Base-by-base conservation (phyloP, 768 basidiomycete species). In the Boletus sp. region DNA sequence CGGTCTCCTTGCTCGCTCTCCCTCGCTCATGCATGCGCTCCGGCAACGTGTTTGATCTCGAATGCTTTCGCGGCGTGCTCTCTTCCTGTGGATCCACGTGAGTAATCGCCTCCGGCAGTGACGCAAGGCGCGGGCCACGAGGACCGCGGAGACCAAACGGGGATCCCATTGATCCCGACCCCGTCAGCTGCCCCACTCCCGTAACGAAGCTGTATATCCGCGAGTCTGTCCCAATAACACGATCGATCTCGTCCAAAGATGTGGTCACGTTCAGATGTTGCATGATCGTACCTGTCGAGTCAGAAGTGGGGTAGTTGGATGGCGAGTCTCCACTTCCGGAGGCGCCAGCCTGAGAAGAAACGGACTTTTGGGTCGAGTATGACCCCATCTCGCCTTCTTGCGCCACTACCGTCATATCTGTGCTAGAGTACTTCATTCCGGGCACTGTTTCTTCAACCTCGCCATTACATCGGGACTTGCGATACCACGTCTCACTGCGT, bases 1-100 rank as follows among this genome's bases (percentile, higher is more conserved):
- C 59, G 2, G 33, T n/a, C 7, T 57, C 62, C 36, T 56, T 62
- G 41, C 20, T 40, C 41, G 17, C 66, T 41, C 68, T 63, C 29
- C 75, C 66, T 60, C 79, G 81, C 51, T 79, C 74, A 54, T 77
- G 75, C 5, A 79, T 75, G 47, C 78, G 78, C 35, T 63, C 60
- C 36, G 78, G 67, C 67, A 84, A 81, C 18, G 69, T 71, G 42
- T 63, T 61, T 18, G 60, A 59, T 55, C 56, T 60, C 47, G 24
- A 24, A 24, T 60, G 58, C 63, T 58, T 67, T 56, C 56, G 64
- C 51, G 64, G 64, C 35, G 63, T 60, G 61, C 63, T 64, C 62
- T 66, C 55, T 58, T 60, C 58, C 55, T 65, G 59, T 37, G 64
- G 44, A 56, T 20, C 37, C 50, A 50, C 36, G 40, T 42, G 15